Conservation (phyloP, 2,329 filamentous ascomycete genomes). For the Arthrobotrys sinensis region DNA sequence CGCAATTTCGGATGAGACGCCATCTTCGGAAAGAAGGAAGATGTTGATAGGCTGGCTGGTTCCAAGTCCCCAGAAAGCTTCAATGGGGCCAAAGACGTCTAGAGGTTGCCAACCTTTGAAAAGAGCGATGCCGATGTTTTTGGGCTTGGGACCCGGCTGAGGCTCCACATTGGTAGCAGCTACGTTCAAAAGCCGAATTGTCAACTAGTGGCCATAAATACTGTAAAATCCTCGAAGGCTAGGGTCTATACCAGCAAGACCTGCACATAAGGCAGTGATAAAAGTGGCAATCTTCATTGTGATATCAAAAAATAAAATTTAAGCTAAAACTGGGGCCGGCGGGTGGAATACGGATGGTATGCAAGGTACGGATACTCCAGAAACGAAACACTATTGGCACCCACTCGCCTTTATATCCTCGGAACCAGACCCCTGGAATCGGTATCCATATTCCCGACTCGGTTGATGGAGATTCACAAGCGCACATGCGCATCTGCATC, state of each 20-base stretch:
- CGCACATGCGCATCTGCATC: constrained; percentile 23
- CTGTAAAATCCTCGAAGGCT: neutral
- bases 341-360: constrained; percentile 17
- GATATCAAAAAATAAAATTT: neutral
- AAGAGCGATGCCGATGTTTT: constrained; percentile 68
- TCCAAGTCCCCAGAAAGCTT: constrained; percentile 69
- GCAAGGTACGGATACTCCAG: constrained; percentile 17
- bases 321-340: neutral
- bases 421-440: constrained; percentile 14
- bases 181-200: neutral
- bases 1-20: constrained; percentile 68
- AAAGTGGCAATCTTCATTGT: constrained; percentile 2
- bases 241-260: constrained; percentile 21
- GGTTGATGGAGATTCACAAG: constrained; percentile 9
- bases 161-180: constrained; percentile 43
- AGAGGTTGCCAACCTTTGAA: constrained; percentile 70
- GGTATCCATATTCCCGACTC: constrained; percentile 1
- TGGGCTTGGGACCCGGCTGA: constrained; percentile 50
- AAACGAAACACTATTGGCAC: constrained; percentile 12
- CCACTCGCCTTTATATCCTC: constrained; percentile 16
- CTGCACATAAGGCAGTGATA: constrained; percentile 23
- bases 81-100: constrained; percentile 71
- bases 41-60: constrained; percentile 67
- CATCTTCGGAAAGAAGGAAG: constrained; percentile 68
- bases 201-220: neutral